Evolutionary conservation across 768 basidiomycete genomes (phyloP).

Genomic region (Daedaleopsis nitida): DNA sequence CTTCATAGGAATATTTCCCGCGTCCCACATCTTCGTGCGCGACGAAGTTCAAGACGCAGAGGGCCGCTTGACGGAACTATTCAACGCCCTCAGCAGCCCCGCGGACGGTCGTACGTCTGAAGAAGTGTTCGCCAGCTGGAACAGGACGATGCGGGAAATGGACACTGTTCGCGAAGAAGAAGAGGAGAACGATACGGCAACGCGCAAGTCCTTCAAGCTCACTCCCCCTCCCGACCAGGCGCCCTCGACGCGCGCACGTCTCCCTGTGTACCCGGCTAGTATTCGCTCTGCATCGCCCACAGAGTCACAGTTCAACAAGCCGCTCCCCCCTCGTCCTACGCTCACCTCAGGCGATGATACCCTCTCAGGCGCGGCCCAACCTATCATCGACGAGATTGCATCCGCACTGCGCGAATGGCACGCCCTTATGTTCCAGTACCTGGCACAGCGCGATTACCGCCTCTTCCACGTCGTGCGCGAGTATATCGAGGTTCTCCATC

Average conservation of each 20-base stretch:
- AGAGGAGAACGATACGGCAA: constrained; percentile 51
- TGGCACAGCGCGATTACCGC: constrained; percentile 85
- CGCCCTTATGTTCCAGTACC: constrained; percentile 86
- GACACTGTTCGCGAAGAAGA: constrained; percentile 65
- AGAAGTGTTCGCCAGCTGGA: constrained; percentile 28
- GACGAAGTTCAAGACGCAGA: constrained; percentile 89
- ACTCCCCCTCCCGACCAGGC: constrained; percentile 76
- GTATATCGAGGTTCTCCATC: constrained; percentile 89
- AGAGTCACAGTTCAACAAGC: constrained; percentile 67
- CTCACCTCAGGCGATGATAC: constrained; percentile 96
- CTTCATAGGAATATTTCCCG: constrained; percentile 93
- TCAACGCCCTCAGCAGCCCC: constrained; percentile 51
- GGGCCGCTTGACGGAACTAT: constrained; percentile 78
- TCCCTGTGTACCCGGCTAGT: constrained; percentile 74
- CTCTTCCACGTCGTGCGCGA: constrained; percentile 85
- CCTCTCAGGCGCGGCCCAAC: constrained; percentile 75
- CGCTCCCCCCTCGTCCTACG: constrained; percentile 87
- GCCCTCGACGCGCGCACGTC: constrained; percentile 67
- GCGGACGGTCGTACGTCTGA: constrained; percentile 48
- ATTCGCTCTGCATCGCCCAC: constrained; percentile 66
- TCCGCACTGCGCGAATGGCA: constrained; percentile 98
- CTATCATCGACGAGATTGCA: constrained; percentile 96
- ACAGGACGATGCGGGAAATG: constrained; percentile 34
- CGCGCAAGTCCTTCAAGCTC: constrained; percentile 69
- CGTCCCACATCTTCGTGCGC: constrained; percentile 83